phyloP scores from a whole-genome alignment of 2,329 filamentous ascomycete species.

The Parasarocladium wereldwijsianum region DNA sequence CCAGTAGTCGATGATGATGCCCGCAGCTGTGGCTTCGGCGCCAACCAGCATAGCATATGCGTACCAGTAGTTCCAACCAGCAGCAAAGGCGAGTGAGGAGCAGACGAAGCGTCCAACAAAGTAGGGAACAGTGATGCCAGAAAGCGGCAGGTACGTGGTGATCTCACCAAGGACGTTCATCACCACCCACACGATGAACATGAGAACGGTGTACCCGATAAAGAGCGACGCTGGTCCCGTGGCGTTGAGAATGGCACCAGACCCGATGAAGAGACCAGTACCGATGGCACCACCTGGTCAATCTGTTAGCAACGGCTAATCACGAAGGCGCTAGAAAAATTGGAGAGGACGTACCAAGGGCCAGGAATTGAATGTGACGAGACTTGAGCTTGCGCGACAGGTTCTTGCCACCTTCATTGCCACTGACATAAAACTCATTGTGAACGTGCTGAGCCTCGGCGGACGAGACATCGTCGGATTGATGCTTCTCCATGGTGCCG shows the following conservation, averaged over 20 bases:
- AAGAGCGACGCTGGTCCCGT: constrained; percentile 22
- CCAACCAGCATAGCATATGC: constrained; percentile 43
- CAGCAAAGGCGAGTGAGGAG: constrained; percentile 38
- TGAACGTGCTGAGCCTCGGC: too few relatives aligned
- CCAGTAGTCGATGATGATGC: constrained; percentile 48
- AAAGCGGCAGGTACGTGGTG: constrained; percentile 37
- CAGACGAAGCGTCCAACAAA: constrained; percentile 41
- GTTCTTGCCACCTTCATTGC: too few relatives aligned
- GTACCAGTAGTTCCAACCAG: constrained; percentile 49
- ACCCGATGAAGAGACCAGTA: constrained; percentile 50
- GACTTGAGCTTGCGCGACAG: constrained; percentile 42
- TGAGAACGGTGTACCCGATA: constrained; percentile 42
- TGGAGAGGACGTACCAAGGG: constrained; percentile 24
- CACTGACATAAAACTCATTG: too few relatives aligned
- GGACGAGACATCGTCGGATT: too few relatives aligned
- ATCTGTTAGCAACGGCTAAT: constrained; percentile 1
- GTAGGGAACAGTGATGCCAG: constrained; percentile 41
- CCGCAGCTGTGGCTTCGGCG: constrained; percentile 41
- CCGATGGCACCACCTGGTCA: constrained; percentile 36
- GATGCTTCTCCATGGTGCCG: too few relatives aligned
- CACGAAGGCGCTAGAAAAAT: not conserved
- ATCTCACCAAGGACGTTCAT: constrained; percentile 43
- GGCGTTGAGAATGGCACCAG: constrained; percentile 37
- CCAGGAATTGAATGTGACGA: constrained; percentile 46
- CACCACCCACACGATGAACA: constrained; percentile 35